Evolutionary conservation across 352 stramenopile genomes (phyloP), one percentile per base, ranked within the genome.

Genomic region (Phytophthora sansomeana): DNA sequence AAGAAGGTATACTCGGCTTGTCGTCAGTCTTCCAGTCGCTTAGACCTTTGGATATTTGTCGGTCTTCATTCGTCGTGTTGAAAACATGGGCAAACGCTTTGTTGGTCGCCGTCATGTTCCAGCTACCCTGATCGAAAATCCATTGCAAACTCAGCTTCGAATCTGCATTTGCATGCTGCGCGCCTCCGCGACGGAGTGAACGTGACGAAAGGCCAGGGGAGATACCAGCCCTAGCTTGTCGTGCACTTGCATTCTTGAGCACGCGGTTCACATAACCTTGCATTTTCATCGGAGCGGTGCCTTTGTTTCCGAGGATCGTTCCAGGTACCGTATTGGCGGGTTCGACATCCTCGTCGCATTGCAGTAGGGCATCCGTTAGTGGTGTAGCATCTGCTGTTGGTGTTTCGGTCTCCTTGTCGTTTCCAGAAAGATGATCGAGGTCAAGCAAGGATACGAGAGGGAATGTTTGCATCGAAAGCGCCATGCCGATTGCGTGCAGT

Each of bases 391-490:
- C 10, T 39, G 33, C 33, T n/a, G 14, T 28, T n/a, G 16, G 16
- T n/a, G 39, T 2, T 9, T 46, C 39, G 16, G 3, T 16, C 8
- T 21, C 9, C 16, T 21, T 6, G 39, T n/a, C 30, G 41, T 3
- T 30, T n/a, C 3, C 6, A 5, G 21, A 48, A 8, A 32, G 17
- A 8, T 30, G 3, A 6, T 28, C 16, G 39, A 46, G 16, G 39
- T 46, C 19, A 7, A 46, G 39, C n/a, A 46, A 3, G 4, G 41
- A 48, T 28, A 19, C 6, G 6, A 11, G 3, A 8, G 33, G 49
- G n/a, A 57, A 57, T 13, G 10, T 26, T 46, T 57, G 33, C 49
- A 57, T 57, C 11, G 14, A 5, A 11, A 44, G 8, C 16, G 49
- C 33, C 19, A 56, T 44, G 4, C 8, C 32, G 5, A 55, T 44